Base-by-base conservation (phyloP, 164 flowering plant species). In the Taxillus chinensis region DNA sequence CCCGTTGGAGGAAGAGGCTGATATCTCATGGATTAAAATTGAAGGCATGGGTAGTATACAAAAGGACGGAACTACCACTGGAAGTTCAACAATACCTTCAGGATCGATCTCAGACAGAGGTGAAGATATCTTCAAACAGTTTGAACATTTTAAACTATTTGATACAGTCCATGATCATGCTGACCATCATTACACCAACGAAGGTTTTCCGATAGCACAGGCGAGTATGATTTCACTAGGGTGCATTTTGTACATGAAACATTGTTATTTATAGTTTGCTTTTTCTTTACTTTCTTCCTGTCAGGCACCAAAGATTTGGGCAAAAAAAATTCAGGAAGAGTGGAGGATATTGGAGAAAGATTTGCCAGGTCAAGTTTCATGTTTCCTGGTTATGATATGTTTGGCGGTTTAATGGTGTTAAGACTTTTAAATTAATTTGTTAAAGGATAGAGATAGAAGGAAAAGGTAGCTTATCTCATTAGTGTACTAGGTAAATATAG, bases 341-440 rank as follows among this genome's bases (percentile, higher is more conserved):
- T 90, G 97, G 97, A 83, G 63, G 74, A 84, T 82, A 55, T 67
- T 90, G 64, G 79, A 86, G 75, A 81, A 76, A 38, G 80, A 82
- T 72, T 79, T 90, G 65, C 95, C 95, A 45, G 91, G 91, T 86
- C 46, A 62, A 53, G 59, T 45, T 10, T 49, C 8, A 39, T 38
- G 9, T 27, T 17, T 62, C 41, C 2, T 43, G 15, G 45, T 48
- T 54, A 3, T 51, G 10, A 45, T 57, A 14, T 64, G 10, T 27
- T 0, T 13, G 11, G 53, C 58, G 11, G 16, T 27, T 27, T 27
- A 27, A 27, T 27, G 27, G 27, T 27, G 27, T 27, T 27, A 27
- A 27, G 27, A 27, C 27, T 27, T 27, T 27, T 27, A 27, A 2
- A 27, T 27, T 27, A 27, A 27, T 27, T 27, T 27, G 27, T 27